Percentiles rank a stretch among this genome's conserved stretches.
Conservation (phyloP, 208 protist species). For the Leishmania aethiopica region DNA sequence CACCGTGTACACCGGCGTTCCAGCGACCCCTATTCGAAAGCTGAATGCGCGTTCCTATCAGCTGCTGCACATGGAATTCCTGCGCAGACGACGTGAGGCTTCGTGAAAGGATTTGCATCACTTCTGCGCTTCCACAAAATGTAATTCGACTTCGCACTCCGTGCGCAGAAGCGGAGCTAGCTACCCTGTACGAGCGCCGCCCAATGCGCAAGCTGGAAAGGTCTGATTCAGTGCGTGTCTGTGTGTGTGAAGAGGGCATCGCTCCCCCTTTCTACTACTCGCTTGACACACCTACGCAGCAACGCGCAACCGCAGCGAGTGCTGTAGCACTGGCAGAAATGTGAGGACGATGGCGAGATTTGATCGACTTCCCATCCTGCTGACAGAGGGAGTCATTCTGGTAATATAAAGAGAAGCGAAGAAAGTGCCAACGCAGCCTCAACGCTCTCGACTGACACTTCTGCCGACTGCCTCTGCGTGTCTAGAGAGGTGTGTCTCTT, state of each 20-base stretch:
- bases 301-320: not conserved
- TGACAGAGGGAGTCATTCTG: not conserved
- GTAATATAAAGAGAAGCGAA: not conserved
- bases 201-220: not conserved
- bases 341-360: not conserved
- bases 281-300: not conserved
- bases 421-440: not conserved
- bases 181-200: not conserved
- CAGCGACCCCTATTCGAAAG: constrained; percentile 42
- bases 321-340: not conserved
- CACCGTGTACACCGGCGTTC: constrained; percentile 57
- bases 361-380: not conserved
- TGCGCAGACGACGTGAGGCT: constrained; percentile 22
- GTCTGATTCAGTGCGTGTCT: not conserved
- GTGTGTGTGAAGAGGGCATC: not conserved
- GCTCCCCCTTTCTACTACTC: not conserved
- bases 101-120: not conserved
- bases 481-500: not conserved
- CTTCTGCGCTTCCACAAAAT: not conserved
- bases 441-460: not conserved
- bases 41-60: constrained; percentile 44
- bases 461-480: not conserved
- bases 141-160: not conserved
- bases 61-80: constrained; percentile 46
- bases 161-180: not conserved